These are phyloP conservation scores for Phytophthora brassicae DNA, from an alignment of 352 stramenopile genomes.

Conservation along the genomic window DNA sequence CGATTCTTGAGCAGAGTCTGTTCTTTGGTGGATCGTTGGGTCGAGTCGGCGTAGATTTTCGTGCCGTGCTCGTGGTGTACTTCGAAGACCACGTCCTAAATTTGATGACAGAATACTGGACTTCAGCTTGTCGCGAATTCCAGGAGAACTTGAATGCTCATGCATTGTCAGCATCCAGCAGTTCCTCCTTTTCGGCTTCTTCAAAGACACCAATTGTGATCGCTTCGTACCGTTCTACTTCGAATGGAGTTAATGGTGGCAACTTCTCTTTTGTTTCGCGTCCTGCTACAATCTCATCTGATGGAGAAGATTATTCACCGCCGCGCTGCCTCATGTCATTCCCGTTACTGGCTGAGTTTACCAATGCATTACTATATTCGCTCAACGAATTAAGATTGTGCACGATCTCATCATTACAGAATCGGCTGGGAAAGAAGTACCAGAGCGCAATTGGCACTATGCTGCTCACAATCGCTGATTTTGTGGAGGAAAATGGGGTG, in stretches of 20 bases:
- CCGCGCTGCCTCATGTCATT: constrained; percentile 86
- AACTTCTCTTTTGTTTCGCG: constrained; percentile 33
- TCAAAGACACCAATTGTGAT: constrained; percentile 72
- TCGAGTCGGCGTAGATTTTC: constrained; percentile 82
- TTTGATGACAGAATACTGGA: constrained; percentile 65
- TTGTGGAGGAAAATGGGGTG: constrained; percentile 52
- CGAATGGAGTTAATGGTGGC: constrained; percentile 10
- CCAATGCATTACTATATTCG: constrained; percentile 75
- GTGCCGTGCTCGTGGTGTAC: constrained; percentile 74
- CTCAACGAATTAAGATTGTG: constrained; percentile 87
- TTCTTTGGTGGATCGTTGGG: constrained; percentile 85
- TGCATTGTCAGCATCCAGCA: constrained; percentile 25
- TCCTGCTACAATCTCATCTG: constrained; percentile 1
- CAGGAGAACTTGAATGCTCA: constrained; percentile 55
- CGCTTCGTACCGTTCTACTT: constrained; percentile 61
- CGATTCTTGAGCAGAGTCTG: constrained; percentile 80
- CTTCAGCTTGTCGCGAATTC: constrained; percentile 59
- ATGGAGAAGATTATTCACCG: constrained; percentile 57
- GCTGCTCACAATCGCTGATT: constrained; percentile 54
- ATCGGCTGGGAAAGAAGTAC: constrained; percentile 57
- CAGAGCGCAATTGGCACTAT: constrained; percentile 52
- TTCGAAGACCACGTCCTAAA: constrained; percentile 83
- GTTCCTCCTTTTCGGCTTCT: constrained; percentile 24
- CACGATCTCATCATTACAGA: constrained; percentile 62
- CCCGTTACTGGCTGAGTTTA: constrained; percentile 83